These are phyloP conservation scores for Oryza glaberrima DNA, from an alignment of 176 grass and related monocot genomes.

Conservation along the genomic window DNA sequence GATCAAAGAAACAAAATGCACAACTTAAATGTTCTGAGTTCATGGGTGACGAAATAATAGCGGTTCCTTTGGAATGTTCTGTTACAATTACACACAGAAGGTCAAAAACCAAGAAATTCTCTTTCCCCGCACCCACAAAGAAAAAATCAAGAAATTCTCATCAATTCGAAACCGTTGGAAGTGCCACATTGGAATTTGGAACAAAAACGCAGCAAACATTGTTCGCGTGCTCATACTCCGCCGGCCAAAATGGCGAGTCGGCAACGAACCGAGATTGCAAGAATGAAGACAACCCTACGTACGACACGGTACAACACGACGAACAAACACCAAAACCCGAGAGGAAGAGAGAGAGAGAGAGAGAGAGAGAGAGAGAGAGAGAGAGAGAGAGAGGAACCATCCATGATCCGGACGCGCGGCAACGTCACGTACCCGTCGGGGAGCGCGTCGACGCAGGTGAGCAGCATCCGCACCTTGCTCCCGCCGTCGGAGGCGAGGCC, in stretches of 20 bases:
- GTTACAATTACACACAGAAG: neutral
- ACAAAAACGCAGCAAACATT: no score
- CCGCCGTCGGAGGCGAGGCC: slow-evolving; percentile 64
- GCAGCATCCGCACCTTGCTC: slow-evolving; percentile 83
- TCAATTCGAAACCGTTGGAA: neutral
- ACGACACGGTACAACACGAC: no score
- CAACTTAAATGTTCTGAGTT: no score
- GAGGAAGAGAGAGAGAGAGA: no score
- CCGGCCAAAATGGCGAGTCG: neutral
- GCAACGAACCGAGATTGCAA: neutral
- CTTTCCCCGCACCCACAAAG: no score
- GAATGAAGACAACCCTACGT: no score
- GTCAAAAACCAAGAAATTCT: no score
- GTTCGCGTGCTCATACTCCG: neutral
- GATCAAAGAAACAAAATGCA: no score
- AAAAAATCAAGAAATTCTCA: neutral
- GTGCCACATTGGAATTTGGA: neutral
- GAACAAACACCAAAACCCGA: no score
- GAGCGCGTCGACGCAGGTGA: slow-evolving; percentile 67
- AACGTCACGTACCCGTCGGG: slow-evolving; percentile 43
- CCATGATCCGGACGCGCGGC: neutral
- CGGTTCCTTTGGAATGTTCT: neutral
- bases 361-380: no score
- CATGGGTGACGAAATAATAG: no score
- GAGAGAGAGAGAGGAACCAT: neutral